phyloP scores from a whole-genome alignment of 2,329 filamentous ascomycete species.

The Aspergillus sp. region DNA sequence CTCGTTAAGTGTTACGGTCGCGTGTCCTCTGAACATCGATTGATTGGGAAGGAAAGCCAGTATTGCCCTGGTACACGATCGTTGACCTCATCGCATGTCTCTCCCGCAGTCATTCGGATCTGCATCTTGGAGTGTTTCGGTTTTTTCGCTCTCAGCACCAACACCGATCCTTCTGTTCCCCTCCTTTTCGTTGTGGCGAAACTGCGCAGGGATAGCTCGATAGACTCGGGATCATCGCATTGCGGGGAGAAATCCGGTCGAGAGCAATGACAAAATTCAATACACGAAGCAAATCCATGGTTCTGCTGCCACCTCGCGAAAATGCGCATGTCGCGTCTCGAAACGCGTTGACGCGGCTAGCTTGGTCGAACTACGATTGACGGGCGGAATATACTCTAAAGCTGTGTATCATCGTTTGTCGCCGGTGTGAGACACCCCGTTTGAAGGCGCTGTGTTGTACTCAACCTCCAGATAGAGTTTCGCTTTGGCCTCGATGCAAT shows the following conservation, averaged over 20 bases:
- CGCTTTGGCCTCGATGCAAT: background rate
- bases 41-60: too few relatives aligned
- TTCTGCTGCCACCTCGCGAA: background rate
- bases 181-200: background rate
- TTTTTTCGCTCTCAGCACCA: background rate
- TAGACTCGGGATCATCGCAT: background rate
- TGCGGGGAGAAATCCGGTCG: background rate
- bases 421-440: too few relatives aligned
- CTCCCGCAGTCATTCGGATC: background rate
- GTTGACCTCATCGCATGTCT: background rate
- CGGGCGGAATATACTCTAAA: background rate
- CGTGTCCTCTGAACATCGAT: too few relatives aligned
- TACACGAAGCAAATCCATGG: background rate
- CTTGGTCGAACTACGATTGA: background rate
- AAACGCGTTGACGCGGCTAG: constrained; percentile 1
- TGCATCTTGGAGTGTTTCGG: background rate
- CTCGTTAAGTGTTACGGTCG: background rate
- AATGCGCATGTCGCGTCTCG: background rate
- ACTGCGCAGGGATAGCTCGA: background rate
- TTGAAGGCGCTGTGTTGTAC: too few relatives aligned
- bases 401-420: background rate
- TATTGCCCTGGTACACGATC: too few relatives aligned
- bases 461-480: background rate
- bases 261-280: background rate
- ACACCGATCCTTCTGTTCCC: background rate